Base-by-base conservation (phyloP, 345 rosid species). In the Eucalyptus erythrocorys region DNA sequence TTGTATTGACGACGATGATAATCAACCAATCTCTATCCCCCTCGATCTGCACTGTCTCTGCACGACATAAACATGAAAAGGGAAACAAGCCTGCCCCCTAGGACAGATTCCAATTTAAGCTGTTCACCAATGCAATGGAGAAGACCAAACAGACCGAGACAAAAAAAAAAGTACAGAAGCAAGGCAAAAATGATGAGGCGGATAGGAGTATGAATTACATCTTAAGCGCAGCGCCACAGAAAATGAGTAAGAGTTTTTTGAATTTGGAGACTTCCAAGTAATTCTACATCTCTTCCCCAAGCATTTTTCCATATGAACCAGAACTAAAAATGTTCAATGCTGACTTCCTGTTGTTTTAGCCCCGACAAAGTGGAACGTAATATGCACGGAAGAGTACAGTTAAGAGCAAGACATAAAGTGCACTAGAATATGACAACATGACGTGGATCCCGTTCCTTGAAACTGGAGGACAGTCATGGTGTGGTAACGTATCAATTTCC, bases 381-480 rank as follows among this genome's bases (percentile, higher is more conserved):
- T 14, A 53, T 32, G 32, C 66, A 12, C n/a, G n/a, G 11, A 76
- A 32, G 84, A 12, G 0, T n/a, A 37, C 13, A 42, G 30, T 19
- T 15, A 50, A 55, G 11, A 27, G 66, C 66, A 27, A 26, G n/a
- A 27, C n/a, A 12, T 5, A 11, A 59, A 59, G 66, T 11, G 66
- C 66, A 59, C 66, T 12, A 59, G 66, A 59, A 26, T 2, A 1
- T 26, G 15, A 59, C 66, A 85, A 6, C 55, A 51, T 17, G 32
- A 34, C 53, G 34, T 13, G 50, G 37, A 48, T 40, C 47, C 51
- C 51, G 49, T 90, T 95, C 99, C 99, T 96, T 87, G 99, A 97
- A 91, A 96, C 98, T 27, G 98, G 95, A 14, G 98, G 98, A 86
- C 99, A 96, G 92, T 97, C 95, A 90, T 96, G 98, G 92, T 95